Percentiles rank a stretch among this genome's conserved stretches.
Evolutionary conservation across 139 green algal species (phyloP).

Genomic region (Pycnococcus provasolii): DNA sequence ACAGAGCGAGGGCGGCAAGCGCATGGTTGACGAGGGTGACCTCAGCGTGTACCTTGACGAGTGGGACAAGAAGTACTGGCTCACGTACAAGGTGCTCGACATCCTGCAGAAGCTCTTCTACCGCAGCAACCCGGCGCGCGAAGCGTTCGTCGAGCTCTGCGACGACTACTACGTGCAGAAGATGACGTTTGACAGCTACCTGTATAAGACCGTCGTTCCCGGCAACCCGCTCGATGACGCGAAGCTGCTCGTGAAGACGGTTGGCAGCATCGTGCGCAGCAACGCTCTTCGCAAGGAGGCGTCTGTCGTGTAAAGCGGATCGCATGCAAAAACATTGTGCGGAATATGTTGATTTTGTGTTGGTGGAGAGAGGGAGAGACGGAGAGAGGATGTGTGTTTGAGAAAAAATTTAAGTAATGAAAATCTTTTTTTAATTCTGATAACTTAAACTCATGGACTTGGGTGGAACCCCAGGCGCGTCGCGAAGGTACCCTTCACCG

Average conservation of each 20-base stretch:
- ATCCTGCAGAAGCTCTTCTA: conserved; percentile 99
- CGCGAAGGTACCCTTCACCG: too few species aligned
- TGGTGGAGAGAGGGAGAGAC: too few species aligned
- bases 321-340: too few species aligned
- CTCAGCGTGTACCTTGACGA: conserved; percentile 89
- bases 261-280: conserved; percentile 70
- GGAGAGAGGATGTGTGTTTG: too few species aligned
- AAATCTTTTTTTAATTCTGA: too few species aligned
- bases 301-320: too few species aligned
- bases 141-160: conserved; percentile 99
- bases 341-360: too few species aligned
- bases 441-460: too few species aligned
- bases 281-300: conserved; percentile 75
- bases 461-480: too few species aligned
- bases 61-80: conserved; percentile 97
- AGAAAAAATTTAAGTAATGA: too few species aligned
- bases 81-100: conserved; percentile 99
- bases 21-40: conserved; percentile 76
- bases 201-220: conserved; percentile 99
- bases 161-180: conserved; percentile 95
- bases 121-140: conserved; percentile 89
- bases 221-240: conserved; percentile 93
- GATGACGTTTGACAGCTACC: conserved; percentile 99
- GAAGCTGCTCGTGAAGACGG: conserved; percentile 87
- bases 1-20: conserved; percentile 54